Base-by-base conservation (phyloP, 2,329 filamentous ascomycete species). In the Daldinia sp. region DNA sequence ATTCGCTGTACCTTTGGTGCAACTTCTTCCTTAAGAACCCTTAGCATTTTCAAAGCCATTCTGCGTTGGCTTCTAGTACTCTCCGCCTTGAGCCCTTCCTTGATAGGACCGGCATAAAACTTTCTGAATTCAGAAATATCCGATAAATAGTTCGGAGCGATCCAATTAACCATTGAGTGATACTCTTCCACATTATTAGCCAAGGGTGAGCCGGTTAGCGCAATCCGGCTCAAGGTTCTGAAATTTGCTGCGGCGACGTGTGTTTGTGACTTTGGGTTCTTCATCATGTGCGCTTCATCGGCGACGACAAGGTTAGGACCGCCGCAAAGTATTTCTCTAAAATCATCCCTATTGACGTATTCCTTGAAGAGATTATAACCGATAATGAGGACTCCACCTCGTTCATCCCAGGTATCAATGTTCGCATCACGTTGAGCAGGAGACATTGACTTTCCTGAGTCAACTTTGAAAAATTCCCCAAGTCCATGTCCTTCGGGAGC, bases 111-210 rank as follows among this genome's bases (percentile, higher is more conserved):
- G 4, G 87, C 84, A 72, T 90, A 97, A n/a, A 88, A 84, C 0
- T 81, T 74, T 17, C 81, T 83, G 74, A 97, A 97, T 71, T 94
- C 89, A 0, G 76, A 71, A 8, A 83, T 76, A 3, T 85, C 82
- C 0, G 92, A 93, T 2, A 97, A 81, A 73, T 92, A 97, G 21
- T 86, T 87, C 0, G 91, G 91, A 1, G 92, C 89, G 51, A 95
- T 87, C 92, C 93, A 97, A 66, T 94, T 85, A 60, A 97, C 90
- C 86, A 96, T 92, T n/a, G 88, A 80, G 72, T 89, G 93, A 72
- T 96, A 96, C 70, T 97, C 94, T 25, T 85, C 80, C 0, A 97
- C 87, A 52, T 92, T 91, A 72, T 97, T 97, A 3, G 91, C 88
- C 52, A 97, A 80, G 0, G 94, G 94, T 0, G 93, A 94, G 0